Conservation (phyloP, 2,329 filamentous ascomycete species). For the Incumbomyces lentus region DNA sequence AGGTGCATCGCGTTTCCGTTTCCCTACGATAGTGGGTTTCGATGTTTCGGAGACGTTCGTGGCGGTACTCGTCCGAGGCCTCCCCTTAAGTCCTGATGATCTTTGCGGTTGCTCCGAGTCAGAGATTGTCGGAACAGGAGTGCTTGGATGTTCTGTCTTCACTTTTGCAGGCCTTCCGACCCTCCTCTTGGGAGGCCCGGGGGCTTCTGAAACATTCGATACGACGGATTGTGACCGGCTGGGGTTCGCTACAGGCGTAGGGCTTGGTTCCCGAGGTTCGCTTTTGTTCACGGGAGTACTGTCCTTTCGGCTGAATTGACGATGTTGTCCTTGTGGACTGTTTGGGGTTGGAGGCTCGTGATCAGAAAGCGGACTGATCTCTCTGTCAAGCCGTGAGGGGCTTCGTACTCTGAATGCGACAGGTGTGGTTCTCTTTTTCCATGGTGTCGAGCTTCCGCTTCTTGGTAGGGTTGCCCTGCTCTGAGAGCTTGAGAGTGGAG, state of each 20-base stretch:
- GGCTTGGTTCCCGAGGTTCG: constrained; percentile 10
- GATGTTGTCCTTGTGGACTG: constrained; percentile 6
- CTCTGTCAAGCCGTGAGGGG: constrained; percentile 18
- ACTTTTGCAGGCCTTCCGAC: constrained; percentile 14
- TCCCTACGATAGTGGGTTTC: constrained; percentile 16
- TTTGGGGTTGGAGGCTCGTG: constrained; percentile 11
- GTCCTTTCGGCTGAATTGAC: constrained; percentile 9
- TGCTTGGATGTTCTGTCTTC: constrained; percentile 24
- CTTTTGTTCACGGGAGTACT: constrained; percentile 4
- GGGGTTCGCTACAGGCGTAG: constrained; percentile 12
- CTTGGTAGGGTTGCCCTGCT: constrained; percentile 7
- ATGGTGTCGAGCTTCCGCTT: constrained; percentile 18
- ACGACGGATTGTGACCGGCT: constrained; percentile 19
- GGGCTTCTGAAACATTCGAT: constrained; percentile 17
- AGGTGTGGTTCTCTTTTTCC: constrained; percentile 13
- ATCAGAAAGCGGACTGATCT: constrained; percentile 20
- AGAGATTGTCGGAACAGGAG: constrained; percentile 26
- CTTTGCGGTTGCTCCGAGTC: constrained; percentile 26
- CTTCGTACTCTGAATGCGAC: constrained; percentile 10
- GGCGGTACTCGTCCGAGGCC: constrained; percentile 8
- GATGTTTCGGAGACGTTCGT: constrained; percentile 5
- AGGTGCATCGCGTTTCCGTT: constrained; percentile 32
- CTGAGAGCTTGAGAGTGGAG: constrained; percentile 13
- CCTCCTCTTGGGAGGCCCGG: constrained; percentile 11
- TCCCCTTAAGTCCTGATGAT: constrained; percentile 24